Evolutionary conservation across 441 rosid species (phyloP), one percentile per base, ranked within the genome.

Genomic region (Syzygium malaccense): DNA sequence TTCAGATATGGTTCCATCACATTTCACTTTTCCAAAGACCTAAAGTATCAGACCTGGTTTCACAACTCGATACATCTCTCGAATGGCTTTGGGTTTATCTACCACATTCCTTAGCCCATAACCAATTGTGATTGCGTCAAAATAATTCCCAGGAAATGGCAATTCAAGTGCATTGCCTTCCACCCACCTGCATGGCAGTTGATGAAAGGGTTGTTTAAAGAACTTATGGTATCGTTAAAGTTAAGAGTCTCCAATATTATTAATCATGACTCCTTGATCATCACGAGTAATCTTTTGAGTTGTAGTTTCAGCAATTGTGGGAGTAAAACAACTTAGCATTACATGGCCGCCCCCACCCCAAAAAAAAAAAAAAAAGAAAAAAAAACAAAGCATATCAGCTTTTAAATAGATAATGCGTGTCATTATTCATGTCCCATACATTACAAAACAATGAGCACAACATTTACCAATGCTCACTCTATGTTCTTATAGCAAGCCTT

Each of bases 121-220:
- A 88, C 99, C 98, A 95, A 98, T 93, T 7, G 98, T 95, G 64
- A 97, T 93, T 49, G 96, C 98, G 91, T 96, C 96, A 87, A 97
- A 97, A 87, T 85, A 86, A 90, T 95, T 89, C 89, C 96, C 95
- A 86, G 93, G 88, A 92, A 95, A 96, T 6, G 98, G 98, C 92
- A 98, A 92, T 89, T 94, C 92, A 51, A 95, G 93, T 23, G 95
- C 98, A 90, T 97, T 96, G 64, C 98, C 99, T 94, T 95, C 96
- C 86, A 95, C 90, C 98, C 98, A 97, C 91, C 99, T 96, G 87
- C 41, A 6, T 88, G 78, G 53, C 14, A 89, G 87, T 86, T 62
- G 71, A 92, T 49, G 55, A 86, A 68, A 88, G 78, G 53, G 53
- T 51, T 54, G 56, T 45, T 64, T 14, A 62, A 32, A 17, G 71